phyloP scores from a whole-genome alignment of 331 rosid genomes.

The Prunus yedoensis region DNA sequence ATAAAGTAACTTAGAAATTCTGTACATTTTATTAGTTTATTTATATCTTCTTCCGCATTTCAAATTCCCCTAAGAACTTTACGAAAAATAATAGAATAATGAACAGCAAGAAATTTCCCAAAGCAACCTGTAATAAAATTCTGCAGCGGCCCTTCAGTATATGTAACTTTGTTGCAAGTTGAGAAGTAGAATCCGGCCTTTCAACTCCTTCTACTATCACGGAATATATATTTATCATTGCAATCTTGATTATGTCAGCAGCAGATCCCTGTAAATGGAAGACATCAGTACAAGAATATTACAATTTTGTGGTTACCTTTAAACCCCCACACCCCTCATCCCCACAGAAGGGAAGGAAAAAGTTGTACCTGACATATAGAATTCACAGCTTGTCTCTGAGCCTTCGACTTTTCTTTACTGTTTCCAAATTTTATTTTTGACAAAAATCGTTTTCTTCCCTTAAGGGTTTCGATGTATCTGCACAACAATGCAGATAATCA shows the following conservation, averaged over 20 bases:
- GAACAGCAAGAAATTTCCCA: conserved; percentile 1
- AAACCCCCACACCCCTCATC: background rate
- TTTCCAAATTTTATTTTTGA: conserved; percentile 79
- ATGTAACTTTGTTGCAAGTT: conserved; percentile 38
- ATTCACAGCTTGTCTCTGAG: conserved; percentile 97
- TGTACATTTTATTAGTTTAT: background rate
- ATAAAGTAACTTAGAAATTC: background rate
- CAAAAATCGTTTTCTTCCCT: conserved; percentile 84
- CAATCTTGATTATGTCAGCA: conserved; percentile 89
- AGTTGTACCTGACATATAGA: conserved; percentile 83
- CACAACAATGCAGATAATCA: conserved; percentile 23
- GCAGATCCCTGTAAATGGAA: conserved; percentile 79
- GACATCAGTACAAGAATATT: conserved; percentile 17
- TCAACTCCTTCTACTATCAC: conserved; percentile 43
- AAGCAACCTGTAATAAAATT: conserved; percentile 77
- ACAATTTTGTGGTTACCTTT: background rate
- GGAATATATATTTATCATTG: conserved; percentile 76
- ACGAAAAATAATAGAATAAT: background rate
- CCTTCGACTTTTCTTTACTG: conserved; percentile 72
- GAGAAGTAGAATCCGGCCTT: conserved; percentile 40
- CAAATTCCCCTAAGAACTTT: conserved; percentile 5
- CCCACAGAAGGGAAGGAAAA: conserved; percentile 16
- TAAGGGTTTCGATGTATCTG: conserved; percentile 75
- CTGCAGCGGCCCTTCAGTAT: conserved; percentile 67
- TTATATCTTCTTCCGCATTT: background rate